Evolutionary conservation across 1,139 yeast species (phyloP), one percentile per base, ranked within the genome.

Genomic region (Geotrichum europaeum): DNA sequence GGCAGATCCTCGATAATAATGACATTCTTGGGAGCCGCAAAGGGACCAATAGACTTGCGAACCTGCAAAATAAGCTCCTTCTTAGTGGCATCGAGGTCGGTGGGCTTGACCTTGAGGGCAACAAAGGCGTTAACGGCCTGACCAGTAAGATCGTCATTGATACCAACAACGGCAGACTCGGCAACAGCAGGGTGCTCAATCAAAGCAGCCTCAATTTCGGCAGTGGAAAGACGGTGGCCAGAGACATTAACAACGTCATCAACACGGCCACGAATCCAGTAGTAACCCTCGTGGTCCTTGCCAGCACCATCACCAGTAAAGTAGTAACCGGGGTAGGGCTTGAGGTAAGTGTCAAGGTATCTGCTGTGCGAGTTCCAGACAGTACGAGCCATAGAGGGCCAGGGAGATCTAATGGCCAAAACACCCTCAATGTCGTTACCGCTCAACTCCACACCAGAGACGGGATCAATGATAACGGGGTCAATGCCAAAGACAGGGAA

Each of bases 231-330:
- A 78, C 97, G 85, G 76, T 89, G 97, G 67, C 97, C 97, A 60
- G 94, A 86, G 61, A 89, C 96, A 73, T 89, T 89, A 65, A 89
- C 96, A 66, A 89, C 96, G 72, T 89, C 97, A 75, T 89, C 97
- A 67, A 89, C 96, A 80, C 97, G 86, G 71, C 97, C 96, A 75
- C 96, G 84, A 70, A 89, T 89, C 96, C 96, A 89, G 79, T 88
- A 89, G 81, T 86, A 89, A 56, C 97, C 96, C 72, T 89, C 96
- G 72, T 87, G 86, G 74, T 90, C 96, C 76, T 96, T 85, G 62
- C 95, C 96, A 57, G 96, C 96, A 77, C 96, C 96, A 75, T 90
- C 97, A 74, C 97, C 97, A 30, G 96, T 89, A 79, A 90, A 90
- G 78, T 89, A 90, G 78, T 82, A 87, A 60, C 96, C 96, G 64